phyloP scores from a whole-genome alignment of 2,329 filamentous ascomycete genomes.

The Podosphaera fusca region DNA sequence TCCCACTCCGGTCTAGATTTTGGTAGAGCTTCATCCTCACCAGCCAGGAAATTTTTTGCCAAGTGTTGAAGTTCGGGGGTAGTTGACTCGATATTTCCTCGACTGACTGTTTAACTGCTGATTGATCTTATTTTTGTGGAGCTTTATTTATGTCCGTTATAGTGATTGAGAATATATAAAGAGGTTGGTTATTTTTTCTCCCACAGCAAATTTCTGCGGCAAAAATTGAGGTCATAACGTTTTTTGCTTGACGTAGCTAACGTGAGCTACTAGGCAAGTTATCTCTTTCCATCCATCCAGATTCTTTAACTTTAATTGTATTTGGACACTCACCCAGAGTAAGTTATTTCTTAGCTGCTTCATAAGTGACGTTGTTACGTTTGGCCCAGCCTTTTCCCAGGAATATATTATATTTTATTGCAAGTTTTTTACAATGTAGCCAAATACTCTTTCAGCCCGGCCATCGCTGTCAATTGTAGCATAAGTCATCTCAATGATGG shows the following conservation, averaged over 20 bases:
- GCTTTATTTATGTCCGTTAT: background rate
- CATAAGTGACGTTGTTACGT: background rate
- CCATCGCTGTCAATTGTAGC: too few species aligned
- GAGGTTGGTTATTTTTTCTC: background rate
- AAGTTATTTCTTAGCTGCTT: too few species aligned
- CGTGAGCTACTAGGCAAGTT: background rate
- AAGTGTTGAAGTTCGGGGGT: too few species aligned
- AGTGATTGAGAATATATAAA: background rate
- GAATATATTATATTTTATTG: background rate
- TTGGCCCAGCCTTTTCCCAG: background rate
- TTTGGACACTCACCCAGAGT: too few species aligned
- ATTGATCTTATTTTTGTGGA: background rate
- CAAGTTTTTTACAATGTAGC: too few species aligned
- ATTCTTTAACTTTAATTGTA: too few species aligned
- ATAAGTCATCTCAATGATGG: background rate
- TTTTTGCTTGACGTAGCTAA: background rate
- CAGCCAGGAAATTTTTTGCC: too few species aligned
- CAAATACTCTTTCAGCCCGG: too few species aligned
- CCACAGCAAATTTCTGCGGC: background rate
- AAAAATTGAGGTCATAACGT: background rate
- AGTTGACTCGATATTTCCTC: too few species aligned
- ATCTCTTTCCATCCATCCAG: background rate
- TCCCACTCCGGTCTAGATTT: too few species aligned
- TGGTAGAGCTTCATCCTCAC: too few species aligned
- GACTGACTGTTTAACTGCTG: too few species aligned